Evolutionary conservation across 345 rosid species (phyloP).

Genomic region (Schrenkiella parvula): DNA sequence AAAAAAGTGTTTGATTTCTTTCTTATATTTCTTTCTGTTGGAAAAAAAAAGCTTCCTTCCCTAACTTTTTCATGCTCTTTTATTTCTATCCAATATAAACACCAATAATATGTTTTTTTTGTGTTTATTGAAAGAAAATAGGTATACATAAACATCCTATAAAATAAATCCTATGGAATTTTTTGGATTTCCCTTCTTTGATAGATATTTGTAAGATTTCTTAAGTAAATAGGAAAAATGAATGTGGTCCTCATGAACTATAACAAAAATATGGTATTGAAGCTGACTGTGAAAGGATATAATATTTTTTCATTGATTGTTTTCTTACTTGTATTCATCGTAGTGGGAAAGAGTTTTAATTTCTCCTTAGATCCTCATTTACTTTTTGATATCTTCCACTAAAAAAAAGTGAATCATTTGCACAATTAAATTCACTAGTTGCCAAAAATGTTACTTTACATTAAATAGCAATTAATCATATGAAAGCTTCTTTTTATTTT

Average conservation of each 20-base stretch:
- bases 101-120: background rate
- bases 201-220: background rate
- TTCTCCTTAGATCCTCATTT: conserved; percentile 19
- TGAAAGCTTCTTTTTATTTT: background rate
- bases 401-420: conserved; percentile 7
- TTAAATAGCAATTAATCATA: background rate
- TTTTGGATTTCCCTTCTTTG: background rate
- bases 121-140: background rate
- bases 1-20: background rate
- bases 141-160: background rate
- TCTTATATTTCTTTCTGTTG: background rate
- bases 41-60: background rate
- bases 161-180: background rate
- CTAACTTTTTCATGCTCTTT: background rate
- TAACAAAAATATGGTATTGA: background rate
- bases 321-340: conserved; percentile 8
- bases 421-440: conserved; percentile 14
- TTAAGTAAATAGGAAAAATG: background rate
- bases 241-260: background rate
- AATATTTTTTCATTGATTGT: background rate
- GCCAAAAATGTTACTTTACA: conserved; percentile 1
- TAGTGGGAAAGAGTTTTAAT: conserved; percentile 13
- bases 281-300: conserved; percentile 3
- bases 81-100: conserved; percentile 5
- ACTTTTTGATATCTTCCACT: conserved; percentile 29